These are phyloP conservation scores for Coemansia guatemalensis DNA, from an alignment of 192 early-diverging fungal species.

Conservation along the genomic window DNA sequence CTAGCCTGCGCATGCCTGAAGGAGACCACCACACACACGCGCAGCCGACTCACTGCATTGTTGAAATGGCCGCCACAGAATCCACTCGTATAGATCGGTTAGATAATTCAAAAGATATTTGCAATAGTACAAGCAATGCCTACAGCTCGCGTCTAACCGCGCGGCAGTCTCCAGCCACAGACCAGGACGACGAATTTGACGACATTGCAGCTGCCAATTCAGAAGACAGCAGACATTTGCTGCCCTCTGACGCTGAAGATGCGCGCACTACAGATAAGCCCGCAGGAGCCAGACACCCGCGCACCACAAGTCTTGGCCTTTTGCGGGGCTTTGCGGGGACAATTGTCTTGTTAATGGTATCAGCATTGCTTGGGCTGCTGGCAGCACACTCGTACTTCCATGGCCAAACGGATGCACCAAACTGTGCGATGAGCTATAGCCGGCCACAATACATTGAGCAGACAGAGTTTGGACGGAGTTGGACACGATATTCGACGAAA, in stretches of 20 bases:
- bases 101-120: not conserved
- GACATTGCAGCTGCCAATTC: too few relatives aligned
- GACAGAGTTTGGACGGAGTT: conserved; percentile 36
- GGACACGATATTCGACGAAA: conserved; percentile 65
- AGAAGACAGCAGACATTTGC: too few relatives aligned
- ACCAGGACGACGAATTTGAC: not conserved
- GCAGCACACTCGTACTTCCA: conserved; percentile 63
- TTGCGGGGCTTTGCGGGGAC: conserved; percentile 1
- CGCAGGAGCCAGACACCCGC: not conserved
- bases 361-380: conserved; percentile 18
- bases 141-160: conserved; percentile 10
- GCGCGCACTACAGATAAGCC: not conserved
- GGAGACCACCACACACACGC: conserved; percentile 8
- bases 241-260: too few relatives aligned
- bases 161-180: not conserved
- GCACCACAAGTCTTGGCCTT: too few relatives aligned
- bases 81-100: not conserved
- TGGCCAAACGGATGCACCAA: conserved; percentile 57
- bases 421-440: conserved; percentile 62
- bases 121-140: conserved; percentile 13
- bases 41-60: conserved; percentile 26
- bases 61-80: conserved; percentile 21
- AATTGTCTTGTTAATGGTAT: conserved; percentile 18
- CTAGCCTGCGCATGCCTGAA: conserved; percentile 25
- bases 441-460: conserved; percentile 54